Percentiles rank a stretch among this genome's conserved stretches.
Evolutionary conservation across 179 eudicot species (phyloP).

Genomic region (Silene coronaria): DNA sequence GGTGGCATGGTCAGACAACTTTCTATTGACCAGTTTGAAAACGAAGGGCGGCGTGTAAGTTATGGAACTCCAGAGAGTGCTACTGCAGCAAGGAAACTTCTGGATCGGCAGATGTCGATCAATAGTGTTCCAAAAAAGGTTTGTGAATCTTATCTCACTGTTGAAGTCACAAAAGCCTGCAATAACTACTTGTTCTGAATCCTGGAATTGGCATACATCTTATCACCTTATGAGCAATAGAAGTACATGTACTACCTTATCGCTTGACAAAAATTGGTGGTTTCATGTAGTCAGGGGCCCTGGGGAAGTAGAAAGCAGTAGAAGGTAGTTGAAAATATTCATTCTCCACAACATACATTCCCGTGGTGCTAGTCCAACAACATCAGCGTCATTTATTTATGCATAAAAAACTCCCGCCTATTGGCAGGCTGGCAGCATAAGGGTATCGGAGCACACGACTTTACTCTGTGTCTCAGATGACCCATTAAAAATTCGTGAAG

Average conservation of each 20-base stretch:
- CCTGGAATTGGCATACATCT: background rate
- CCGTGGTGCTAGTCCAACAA: background rate
- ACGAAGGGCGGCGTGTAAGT: slow-evolving; percentile 97
- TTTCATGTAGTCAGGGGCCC: background rate
- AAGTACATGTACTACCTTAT: background rate
- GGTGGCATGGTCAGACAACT: slow-evolving; percentile 99
- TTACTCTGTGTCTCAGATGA: background rate
- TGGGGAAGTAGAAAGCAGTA: background rate
- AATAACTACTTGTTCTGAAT: background rate
- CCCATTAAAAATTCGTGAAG: background rate
- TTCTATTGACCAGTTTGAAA: slow-evolving; percentile 98
- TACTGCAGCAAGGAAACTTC: slow-evolving; percentile 92
- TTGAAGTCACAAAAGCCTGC: background rate
- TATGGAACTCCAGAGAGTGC: slow-evolving; percentile 99
- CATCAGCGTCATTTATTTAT: background rate
- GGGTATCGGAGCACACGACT: background rate
- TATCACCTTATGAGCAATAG: background rate
- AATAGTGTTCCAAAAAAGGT: slow-evolving; percentile 98
- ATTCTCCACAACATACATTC: background rate
- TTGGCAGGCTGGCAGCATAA: background rate
- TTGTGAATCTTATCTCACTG: slow-evolving; percentile 1
- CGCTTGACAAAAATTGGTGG: background rate
- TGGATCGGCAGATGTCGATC: slow-evolving; percentile 94
- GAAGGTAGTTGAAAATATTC: background rate
- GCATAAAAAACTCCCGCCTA: background rate